phyloP scores from a whole-genome alignment of 2,329 filamentous ascomycete species.

The Cryphonectria japonica region DNA sequence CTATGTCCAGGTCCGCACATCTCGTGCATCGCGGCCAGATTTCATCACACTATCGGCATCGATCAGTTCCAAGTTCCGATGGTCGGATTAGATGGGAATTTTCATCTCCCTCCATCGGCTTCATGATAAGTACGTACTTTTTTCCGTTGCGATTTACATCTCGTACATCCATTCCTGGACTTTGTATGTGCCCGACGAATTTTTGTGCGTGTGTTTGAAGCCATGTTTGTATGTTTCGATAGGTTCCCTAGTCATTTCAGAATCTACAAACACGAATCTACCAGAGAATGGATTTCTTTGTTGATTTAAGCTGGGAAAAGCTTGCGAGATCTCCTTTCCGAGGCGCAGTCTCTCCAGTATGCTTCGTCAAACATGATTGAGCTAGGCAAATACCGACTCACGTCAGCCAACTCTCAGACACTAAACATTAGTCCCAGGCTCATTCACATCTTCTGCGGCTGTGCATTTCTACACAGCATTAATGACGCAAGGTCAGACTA shows the following conservation, averaged over 20 bases:
- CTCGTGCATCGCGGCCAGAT: conserved; percentile 53
- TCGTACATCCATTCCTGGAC: conserved; percentile 18
- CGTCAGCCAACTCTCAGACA: conserved; percentile 11
- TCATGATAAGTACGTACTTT: conserved; percentile 8
- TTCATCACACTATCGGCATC: conserved; percentile 45
- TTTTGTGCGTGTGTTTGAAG: not conserved
- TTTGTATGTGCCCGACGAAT: conserved; percentile 20
- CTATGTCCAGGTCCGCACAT: conserved; percentile 49
- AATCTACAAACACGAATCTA: no score
- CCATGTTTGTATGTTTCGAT: conserved; percentile 10
- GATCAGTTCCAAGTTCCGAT: not conserved
- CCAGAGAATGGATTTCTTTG: not conserved
- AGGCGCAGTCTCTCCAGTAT: conserved; percentile 10
- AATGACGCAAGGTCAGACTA: not conserved
- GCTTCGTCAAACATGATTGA: not conserved
- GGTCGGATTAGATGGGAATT: not conserved
- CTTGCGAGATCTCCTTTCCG: not conserved
- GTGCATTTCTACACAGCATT: not conserved
- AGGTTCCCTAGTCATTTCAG: not conserved
- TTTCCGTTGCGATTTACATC: conserved; percentile 21
- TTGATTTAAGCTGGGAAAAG: not conserved
- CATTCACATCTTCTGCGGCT: not conserved
- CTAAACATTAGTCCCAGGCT: not conserved
- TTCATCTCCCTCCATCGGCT: no score
- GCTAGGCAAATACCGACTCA: conserved; percentile 4